A percentile compares a stretch with the other conserved stretches of the same genome.
These are phyloP conservation scores for Trametes versicolor DNA, from an alignment of 1,284 basidiomycete species.

Conservation along the genomic window DNA sequence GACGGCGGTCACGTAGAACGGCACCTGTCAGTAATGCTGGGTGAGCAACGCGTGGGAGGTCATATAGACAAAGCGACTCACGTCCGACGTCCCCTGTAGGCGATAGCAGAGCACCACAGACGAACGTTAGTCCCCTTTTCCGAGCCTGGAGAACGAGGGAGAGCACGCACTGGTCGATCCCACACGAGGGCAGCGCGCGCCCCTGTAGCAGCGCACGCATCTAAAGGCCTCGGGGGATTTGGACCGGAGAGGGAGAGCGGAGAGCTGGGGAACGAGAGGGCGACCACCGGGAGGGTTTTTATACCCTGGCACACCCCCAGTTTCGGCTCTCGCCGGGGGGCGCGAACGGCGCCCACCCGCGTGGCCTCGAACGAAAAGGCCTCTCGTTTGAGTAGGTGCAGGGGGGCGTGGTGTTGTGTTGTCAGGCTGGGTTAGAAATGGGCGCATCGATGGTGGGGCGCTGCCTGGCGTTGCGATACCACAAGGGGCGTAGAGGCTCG, in stretches of 20 bases:
- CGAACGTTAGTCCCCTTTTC: too few species aligned
- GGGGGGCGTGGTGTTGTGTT: not conserved
- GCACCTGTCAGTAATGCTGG: too few species aligned
- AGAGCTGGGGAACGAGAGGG: not conserved
- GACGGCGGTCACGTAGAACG: too few species aligned
- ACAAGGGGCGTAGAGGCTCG: not conserved
- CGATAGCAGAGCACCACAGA: too few species aligned
- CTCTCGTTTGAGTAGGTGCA: not conserved
- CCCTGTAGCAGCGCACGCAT: not conserved
- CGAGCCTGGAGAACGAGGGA: not conserved
- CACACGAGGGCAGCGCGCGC: not conserved
- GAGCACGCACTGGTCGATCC: not conserved
- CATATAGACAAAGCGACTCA: too few species aligned
- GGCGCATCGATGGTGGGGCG: not conserved
- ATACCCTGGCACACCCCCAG: not conserved
- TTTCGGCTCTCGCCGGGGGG: not conserved
- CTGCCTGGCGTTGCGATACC: not conserved
- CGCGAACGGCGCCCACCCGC: not conserved
- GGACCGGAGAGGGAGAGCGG: not conserved
- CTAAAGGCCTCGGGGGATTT: not conserved
- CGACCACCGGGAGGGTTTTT: not conserved
- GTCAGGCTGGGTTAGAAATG: not conserved
- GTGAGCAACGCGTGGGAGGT: too few species aligned
- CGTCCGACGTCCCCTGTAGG: too few species aligned
- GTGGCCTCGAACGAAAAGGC: not conserved